phyloP scores from a whole-genome alignment of 1,284 basidiomycete genomes.

The Cutaneotrichosporon mucoides region DNA sequence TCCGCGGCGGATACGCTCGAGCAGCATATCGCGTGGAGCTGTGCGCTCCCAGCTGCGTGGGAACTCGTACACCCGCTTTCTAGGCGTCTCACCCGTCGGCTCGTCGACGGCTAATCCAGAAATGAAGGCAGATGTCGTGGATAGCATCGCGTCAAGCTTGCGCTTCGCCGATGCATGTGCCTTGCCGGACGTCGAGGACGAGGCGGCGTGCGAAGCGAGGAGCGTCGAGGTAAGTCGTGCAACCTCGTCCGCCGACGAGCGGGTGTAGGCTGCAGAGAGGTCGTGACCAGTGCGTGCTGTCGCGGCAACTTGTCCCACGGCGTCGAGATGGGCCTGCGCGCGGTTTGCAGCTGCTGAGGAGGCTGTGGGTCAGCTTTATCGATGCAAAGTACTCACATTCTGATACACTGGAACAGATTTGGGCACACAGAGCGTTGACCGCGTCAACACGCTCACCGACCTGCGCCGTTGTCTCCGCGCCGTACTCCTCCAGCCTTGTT shows the following conservation, averaged over 20 bases:
- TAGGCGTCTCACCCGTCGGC: slow-evolving; percentile 51
- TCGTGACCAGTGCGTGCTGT: neutral
- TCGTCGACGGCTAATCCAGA: slow-evolving; percentile 46
- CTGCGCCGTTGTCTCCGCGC: slow-evolving; percentile 20
- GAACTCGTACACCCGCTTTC: slow-evolving; percentile 45
- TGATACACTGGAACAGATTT: slow-evolving; percentile 20
- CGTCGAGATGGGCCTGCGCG: neutral
- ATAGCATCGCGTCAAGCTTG: slow-evolving; percentile 28
- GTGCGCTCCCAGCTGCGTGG: slow-evolving; percentile 43
- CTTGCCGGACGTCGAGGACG: slow-evolving; percentile 19
- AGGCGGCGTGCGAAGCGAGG: slow-evolving; percentile 27
- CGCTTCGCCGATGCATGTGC: slow-evolving; percentile 20
- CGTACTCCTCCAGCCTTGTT: slow-evolving; percentile 26
- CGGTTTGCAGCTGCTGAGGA: neutral
- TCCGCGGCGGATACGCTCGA: slow-evolving; percentile 8
- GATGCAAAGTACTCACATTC: slow-evolving; percentile 21
- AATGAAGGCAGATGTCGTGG: slow-evolving; percentile 36
- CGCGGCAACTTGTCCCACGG: slow-evolving; percentile 8
- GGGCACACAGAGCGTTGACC: slow-evolving; percentile 27
- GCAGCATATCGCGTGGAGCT: slow-evolving; percentile 36
- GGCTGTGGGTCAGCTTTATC: neutral
- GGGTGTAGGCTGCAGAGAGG: neutral
- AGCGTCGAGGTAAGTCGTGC: slow-evolving; percentile 21
- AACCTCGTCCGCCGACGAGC: slow-evolving; percentile 15
- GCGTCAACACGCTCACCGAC: slow-evolving; percentile 23